Conservation (phyloP, 2,329 filamentous ascomycete genomes). For the Clarireedia paspali region DNA sequence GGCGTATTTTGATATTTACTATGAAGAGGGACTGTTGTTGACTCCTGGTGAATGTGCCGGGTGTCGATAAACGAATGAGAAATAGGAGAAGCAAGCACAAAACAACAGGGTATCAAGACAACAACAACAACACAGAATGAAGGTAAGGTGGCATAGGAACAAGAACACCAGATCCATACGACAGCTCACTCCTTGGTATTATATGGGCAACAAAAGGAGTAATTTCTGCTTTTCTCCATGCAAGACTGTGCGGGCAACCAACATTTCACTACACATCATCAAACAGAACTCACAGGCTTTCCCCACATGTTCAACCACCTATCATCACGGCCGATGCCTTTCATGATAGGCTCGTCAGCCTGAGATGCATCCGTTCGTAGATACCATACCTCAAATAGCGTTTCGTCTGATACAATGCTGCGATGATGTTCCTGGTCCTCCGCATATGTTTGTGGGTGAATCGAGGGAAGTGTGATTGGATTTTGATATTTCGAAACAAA, state of each 20-base stretch:
- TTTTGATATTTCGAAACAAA: slow-evolving; percentile 1
- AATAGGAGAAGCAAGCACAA: background rate
- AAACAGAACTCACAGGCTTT: background rate
- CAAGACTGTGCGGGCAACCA: slow-evolving; percentile 1
- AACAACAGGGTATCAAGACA: background rate
- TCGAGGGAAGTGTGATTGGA: background rate
- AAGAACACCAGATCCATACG: background rate
- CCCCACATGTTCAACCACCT: slow-evolving; percentile 1
- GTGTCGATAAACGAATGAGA: background rate
- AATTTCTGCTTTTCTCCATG: background rate
- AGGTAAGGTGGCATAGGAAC: background rate
- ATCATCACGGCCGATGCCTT: background rate
- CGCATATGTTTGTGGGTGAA: background rate
- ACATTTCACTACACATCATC: background rate
- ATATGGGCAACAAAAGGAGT: background rate
- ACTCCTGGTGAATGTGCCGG: background rate
- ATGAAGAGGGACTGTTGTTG: background rate
- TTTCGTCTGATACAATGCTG: background rate
- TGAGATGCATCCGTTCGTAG: background rate
- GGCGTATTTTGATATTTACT: background rate
- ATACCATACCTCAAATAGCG: background rate
- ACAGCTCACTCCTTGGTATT: background rate
- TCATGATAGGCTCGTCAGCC: no score
- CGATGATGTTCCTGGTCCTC: background rate
- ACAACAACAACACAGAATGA: background rate